Percentiles rank a stretch among this genome's conserved stretches.
Conservation (phyloP, 495 filamentous ascomycete genomes). For the Tuber borchii region DNA sequence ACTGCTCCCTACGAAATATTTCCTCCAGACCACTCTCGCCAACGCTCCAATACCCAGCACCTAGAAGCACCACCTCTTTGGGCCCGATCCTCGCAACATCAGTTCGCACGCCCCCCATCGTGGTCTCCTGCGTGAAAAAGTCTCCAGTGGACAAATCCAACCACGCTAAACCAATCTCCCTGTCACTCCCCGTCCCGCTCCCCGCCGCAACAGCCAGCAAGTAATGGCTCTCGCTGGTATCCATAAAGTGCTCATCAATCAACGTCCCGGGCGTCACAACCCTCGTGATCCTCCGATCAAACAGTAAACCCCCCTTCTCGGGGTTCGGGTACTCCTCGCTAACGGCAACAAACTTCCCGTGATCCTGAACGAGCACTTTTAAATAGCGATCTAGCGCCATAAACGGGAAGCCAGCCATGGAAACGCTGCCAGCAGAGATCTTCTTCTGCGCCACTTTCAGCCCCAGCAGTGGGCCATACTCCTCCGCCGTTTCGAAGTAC, state of each 20-base stretch:
- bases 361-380: slow-evolving; percentile 84
- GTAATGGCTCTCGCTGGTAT: slow-evolving; percentile 87
- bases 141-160: slow-evolving; percentile 88
- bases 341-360: slow-evolving; percentile 84
- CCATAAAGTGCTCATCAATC: slow-evolving; percentile 95
- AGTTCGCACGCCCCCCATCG: slow-evolving; percentile 63
- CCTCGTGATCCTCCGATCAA: slow-evolving; percentile 74
- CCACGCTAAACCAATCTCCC: slow-evolving; percentile 73
- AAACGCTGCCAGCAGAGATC: slow-evolving; percentile 45
- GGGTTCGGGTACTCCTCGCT: slow-evolving; percentile 78
- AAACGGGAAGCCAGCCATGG: slow-evolving; percentile 76
- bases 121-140: slow-evolving; percentile 81
- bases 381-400: slow-evolving; percentile 86
- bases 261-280: slow-evolving; percentile 90
- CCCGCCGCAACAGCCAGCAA: slow-evolving; percentile 52
- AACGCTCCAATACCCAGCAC: not conserved
- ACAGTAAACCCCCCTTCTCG: slow-evolving; percentile 67
- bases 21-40: slow-evolving; percentile 47
- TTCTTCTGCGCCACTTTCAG: slow-evolving; percentile 79
- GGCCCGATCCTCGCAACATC: slow-evolving; percentile 75
- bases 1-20: slow-evolving; percentile 40
- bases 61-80: slow-evolving; percentile 66
- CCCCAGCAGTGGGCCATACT: slow-evolving; percentile 76
- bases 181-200: slow-evolving; percentile 6
- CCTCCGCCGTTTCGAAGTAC: slow-evolving; percentile 89